Evolutionary conservation across 768 basidiomycete genomes (phyloP), one percentile per base, ranked within the genome.

Genomic region (Leccinum variicolor): DNA sequence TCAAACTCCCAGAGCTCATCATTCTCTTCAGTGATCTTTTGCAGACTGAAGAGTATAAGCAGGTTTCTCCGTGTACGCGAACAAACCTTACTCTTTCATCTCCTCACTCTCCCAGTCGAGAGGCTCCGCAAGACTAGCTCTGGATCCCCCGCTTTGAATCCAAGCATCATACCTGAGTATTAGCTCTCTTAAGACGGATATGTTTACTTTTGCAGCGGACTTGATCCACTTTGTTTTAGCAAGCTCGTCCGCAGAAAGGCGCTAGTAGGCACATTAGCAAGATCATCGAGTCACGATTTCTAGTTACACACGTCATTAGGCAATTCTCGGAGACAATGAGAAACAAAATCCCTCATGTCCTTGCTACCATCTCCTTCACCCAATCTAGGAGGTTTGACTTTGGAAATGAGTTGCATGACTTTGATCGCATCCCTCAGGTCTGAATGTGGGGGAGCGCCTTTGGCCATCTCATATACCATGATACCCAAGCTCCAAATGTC

Each of bases 401-500:
- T 86, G 47, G 93, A 87, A 52, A 99, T 94, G 60, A 97, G 79
- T 66, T 92, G 88, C 76, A 98, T 89, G 29, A 94, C 94, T 59
- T 82, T 84, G 71, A 90, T 83, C 50, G 87, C 87, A 65, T 92
- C 92, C 54, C 83, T 76, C 67, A 95, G 76, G 67, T 94, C 88
- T 14, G 91, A 84, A 74, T 98, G 89, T 4, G 97, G 97, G 15
- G 95, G 97, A 58, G 86, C 86, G n/a, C 97, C 97, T 68, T 92
- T 94, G 64, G 89, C 85, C 87, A 98, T 96, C 72, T 99, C 97
- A 66, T 92, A 94, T 19, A 96, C 81, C 74, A 95, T 89, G 69
- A 99, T 95, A 6, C 97, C 97, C 56, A 99, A 75, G 67, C 92
- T 94, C 97, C 97, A 98, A 45, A 99, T 93, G 67, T 99, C 97